Base-by-base conservation (phyloP, 495 filamentous ascomycete genomes). In the Aspergillus haitiensis region DNA sequence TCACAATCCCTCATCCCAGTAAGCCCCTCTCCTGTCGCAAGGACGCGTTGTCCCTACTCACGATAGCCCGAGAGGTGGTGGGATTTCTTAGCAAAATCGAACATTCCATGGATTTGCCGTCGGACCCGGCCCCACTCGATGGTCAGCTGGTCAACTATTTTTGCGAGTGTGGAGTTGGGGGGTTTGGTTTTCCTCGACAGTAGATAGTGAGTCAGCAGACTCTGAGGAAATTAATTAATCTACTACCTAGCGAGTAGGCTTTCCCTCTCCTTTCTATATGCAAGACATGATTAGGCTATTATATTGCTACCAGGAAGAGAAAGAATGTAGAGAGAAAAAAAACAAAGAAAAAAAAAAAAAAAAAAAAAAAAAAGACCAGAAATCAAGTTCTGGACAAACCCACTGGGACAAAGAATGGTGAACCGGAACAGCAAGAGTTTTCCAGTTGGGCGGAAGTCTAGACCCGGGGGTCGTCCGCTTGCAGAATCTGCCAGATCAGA, bases 401-500 rank as follows among this genome's bases (percentile, higher is more conserved):
- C 35, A 27, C 21, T 27, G 21, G 21, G 3, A 27, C 21, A 27
- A 27, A 27, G 21, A 27, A 27, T 27, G 3, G 21, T 27, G 21
- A 27, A 27, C 21, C 21, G 21, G 21, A 27, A 27, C 21, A 37
- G 37, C 36, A 21, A 27, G 49, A 15, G 42, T 21, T 50, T 21
- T 42, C 21, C 51, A 12, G 31, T 9, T 15, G 33, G 37, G 32
- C 40, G 33, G 10, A 3, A 61, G 62, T 68, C 66, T 68, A 68
- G 66, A 64, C 52, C 45, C 44, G 45, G 21, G 47, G 59, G 59
- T 59, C 64, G 27, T 56, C 66, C 66, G 66, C 60, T 59, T 65
- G 63, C 66, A 68, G 66, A 64, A 51, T 68, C 59, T 68, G 60
- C 60, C 47, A 51, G 60, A 63, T 68, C 62, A 65, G 64, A 66